These are phyloP conservation scores for Linnemannia exigua DNA, from an alignment of 192 early-diverging fungal genomes.

Conservation along the genomic window DNA sequence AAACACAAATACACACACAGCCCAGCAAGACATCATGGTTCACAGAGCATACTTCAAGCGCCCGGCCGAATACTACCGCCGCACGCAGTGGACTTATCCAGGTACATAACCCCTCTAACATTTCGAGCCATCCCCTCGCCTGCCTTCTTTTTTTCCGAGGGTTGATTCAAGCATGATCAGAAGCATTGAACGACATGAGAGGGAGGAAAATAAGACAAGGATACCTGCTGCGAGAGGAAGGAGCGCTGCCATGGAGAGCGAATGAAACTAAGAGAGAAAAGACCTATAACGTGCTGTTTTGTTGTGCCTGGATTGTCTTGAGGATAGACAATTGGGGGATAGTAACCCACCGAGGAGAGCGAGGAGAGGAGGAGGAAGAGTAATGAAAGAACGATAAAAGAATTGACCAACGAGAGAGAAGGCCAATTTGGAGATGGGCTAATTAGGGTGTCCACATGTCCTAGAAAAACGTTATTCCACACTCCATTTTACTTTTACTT, in stretches of 20 bases:
- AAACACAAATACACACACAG: not conserved
- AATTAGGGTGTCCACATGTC: conserved; percentile 8
- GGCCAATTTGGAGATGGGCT: not conserved
- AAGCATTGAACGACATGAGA: too few species aligned
- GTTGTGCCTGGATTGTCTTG: not conserved
- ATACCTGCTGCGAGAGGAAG: not conserved
- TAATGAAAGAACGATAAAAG: not conserved
- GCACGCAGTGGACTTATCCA: conserved; percentile 47
- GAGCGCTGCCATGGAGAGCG: not conserved
- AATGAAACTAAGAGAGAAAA: not conserved
- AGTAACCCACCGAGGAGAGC: not conserved
- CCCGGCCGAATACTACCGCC: conserved; percentile 41
- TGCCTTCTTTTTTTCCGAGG: not conserved
- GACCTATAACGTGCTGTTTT: not conserved
- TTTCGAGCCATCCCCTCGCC: too few species aligned
- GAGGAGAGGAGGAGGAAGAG: not conserved
- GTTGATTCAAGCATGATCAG: too few species aligned
- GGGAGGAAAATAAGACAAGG: not conserved
- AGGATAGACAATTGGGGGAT: not conserved
- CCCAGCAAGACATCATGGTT: conserved; percentile 1
- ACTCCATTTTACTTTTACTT: not conserved
- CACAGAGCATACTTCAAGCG: conserved; percentile 32
- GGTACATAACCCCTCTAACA: conserved; percentile 30
- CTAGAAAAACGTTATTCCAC: conserved; percentile 1
- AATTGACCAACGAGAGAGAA: not conserved